Base-by-base conservation (phyloP, 768 basidiomycete genomes). In the Tephrocybe sp. region DNA sequence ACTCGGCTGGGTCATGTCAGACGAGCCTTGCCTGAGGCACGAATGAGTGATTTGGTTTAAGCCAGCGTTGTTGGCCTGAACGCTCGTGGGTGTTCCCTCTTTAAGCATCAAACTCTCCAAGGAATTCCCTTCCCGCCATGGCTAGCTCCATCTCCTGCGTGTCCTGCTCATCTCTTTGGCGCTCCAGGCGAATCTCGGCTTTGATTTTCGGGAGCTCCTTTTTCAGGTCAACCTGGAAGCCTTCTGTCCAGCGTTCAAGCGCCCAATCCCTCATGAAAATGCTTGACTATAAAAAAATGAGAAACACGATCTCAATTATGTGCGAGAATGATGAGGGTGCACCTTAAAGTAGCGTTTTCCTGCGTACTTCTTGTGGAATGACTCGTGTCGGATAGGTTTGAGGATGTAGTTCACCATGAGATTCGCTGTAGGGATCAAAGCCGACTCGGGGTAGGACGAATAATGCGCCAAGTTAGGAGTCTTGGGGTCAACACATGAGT, bases 351-450 rank as follows among this genome's bases (percentile, higher is more conserved):
- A 92, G 42, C 86, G 91, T 68, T 91, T 94, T 13, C 87, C 82
- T 0, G 91, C 86, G 60, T 95, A 99, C 68, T 99, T 98, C 73
- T 91, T 88, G 73, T 80, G 80, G 68, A 98, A 91, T n/a, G 86
- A 85, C 48, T 91, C 84, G 52, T 94, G 89, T 38, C 78, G 77
- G 44, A 85, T 63, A 3, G 86, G 83, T 63, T 88, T 88, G 45
- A 97, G 75, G 57, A 97, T 77, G 64, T 94, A 95, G 66, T 93
- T 91, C 55, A 97, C 64, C 91, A 98, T 94, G 59, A 94, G 58
- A 66, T 91, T 94, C 1, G 94, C 95, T 0, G 87, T 88, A 0
- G 93, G 92, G 31, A 95, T 70, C 42, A 99, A 66, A 23, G 84
- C 82, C 39, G 82, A 85, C 66, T 97, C 91, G 12, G 85, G 73